These are phyloP conservation scores for Leccinum subrobustum DNA, from an alignment of 1,284 basidiomycete genomes.

Conservation along the genomic window DNA sequence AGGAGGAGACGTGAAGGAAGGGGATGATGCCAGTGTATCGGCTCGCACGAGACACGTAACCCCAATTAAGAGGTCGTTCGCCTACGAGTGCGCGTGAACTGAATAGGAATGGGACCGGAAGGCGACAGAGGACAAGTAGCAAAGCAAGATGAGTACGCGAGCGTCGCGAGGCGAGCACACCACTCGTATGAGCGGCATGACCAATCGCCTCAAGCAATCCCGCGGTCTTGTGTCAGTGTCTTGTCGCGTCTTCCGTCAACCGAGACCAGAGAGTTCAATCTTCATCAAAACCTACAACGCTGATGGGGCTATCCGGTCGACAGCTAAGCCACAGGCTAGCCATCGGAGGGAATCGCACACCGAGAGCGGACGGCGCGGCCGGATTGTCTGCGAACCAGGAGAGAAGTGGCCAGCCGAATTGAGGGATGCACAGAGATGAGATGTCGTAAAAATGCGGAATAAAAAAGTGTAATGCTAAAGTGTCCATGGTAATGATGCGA, in stretches of 20 bases:
- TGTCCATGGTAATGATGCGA: slow-evolving; percentile 49
- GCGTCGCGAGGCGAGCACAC: slow-evolving; percentile 52
- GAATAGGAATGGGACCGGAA: slow-evolving; percentile 48
- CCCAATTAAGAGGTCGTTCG: slow-evolving; percentile 75
- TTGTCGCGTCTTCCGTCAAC: slow-evolving; percentile 49
- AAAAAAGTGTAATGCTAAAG: slow-evolving; percentile 48
- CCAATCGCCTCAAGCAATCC: slow-evolving; percentile 49
- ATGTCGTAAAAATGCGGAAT: slow-evolving; percentile 39
- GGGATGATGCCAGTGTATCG: slow-evolving; percentile 61
- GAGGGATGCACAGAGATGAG: slow-evolving; percentile 15
- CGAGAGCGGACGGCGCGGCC: slow-evolving; percentile 43
- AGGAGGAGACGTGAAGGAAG: slow-evolving; percentile 9
- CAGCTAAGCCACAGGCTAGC: slow-evolving; percentile 22
- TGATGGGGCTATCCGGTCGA: slow-evolving; percentile 13
- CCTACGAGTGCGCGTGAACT: slow-evolving; percentile 56
- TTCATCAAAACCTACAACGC: slow-evolving; percentile 46
- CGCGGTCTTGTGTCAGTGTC: slow-evolving; percentile 71
- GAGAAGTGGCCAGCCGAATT: slow-evolving; percentile 22
- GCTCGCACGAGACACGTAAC: slow-evolving; percentile 69
- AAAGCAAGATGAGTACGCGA: slow-evolving; percentile 45
- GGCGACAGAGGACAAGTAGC: slow-evolving; percentile 40
- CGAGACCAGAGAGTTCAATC: slow-evolving; percentile 39
- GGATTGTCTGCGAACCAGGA: slow-evolving; percentile 30
- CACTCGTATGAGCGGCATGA: slow-evolving; percentile 38
- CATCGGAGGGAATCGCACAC: background rate